Percentiles rank a stretch among this genome's conserved stretches.
These are phyloP conservation scores for Piper longum DNA, from an alignment of 164 flowering plant species.

Conservation along the genomic window DNA sequence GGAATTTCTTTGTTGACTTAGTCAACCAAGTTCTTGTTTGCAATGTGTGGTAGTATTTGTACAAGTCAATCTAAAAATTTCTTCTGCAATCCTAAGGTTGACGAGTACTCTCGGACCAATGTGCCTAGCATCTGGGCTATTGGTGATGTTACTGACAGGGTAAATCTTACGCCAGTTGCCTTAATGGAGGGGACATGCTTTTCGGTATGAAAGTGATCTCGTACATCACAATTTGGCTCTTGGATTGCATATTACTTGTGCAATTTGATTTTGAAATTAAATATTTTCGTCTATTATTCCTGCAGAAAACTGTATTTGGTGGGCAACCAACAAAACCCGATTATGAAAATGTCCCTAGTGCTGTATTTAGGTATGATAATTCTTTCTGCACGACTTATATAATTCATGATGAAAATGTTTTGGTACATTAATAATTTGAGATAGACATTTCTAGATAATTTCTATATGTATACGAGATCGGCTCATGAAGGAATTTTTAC, in stretches of 20 bases:
- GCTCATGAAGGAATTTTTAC: no score
- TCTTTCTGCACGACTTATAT: background rate
- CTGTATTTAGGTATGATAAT: constrained; percentile 63
- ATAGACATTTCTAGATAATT: no score
- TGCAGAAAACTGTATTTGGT: constrained; percentile 83
- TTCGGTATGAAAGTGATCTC: constrained; percentile 13
- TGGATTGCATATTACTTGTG: background rate
- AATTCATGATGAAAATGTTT: no score
- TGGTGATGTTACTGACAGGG: constrained; percentile 89
- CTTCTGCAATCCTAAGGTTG: constrained; percentile 36
- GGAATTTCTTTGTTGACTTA: background rate
- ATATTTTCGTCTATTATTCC: constrained; percentile 3
- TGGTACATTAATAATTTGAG: no score
- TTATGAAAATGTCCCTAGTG: constrained; percentile 59
- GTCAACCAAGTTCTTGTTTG: no score
- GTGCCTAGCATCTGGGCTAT: constrained; percentile 94
- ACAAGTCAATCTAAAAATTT: background rate
- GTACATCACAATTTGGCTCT: background rate
- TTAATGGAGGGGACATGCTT: constrained; percentile 66
- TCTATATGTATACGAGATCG: no score
- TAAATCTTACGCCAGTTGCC: constrained; percentile 86
- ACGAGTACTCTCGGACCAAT: constrained; percentile 71
- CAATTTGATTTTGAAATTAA: background rate
- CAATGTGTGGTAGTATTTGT: no score
- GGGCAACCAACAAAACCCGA: constrained; percentile 64